phyloP scores from a whole-genome alignment of 2,329 filamentous ascomycete genomes.

The Pseudocercospora fuligena region DNA sequence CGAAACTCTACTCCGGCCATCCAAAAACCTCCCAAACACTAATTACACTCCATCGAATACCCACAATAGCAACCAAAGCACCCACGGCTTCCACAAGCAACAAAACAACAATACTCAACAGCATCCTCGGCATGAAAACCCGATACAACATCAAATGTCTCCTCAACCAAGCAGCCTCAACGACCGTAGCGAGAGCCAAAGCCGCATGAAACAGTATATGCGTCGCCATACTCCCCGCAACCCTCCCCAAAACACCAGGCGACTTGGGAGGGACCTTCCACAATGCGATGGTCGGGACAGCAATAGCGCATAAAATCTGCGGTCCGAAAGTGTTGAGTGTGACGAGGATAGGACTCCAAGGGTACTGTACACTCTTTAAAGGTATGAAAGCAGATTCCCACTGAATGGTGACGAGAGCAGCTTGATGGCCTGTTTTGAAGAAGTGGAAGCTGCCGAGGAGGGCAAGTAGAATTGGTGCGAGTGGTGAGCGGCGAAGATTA shows the following conservation, averaged over 20 bases:
- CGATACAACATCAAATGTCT: constrained; percentile 96
- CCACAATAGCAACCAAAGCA: constrained; percentile 72
- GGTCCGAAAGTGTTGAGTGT: constrained; percentile 86
- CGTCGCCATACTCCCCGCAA: constrained; percentile 72
- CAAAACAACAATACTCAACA: constrained; percentile 75
- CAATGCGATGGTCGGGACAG: constrained; percentile 78
- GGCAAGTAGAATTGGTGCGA: constrained; percentile 83
- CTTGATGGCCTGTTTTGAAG: constrained; percentile 98
- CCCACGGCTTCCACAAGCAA: constrained; percentile 77
- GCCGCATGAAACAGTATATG: constrained; percentile 84
- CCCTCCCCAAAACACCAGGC: constrained; percentile 65
- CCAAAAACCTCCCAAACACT: constrained; percentile 90
- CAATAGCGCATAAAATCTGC: constrained; percentile 79
- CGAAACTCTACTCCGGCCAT: constrained; percentile 53
- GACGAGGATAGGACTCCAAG: constrained; percentile 83
- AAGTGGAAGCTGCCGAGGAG: constrained; percentile 92
- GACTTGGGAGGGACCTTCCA: constrained; percentile 88
- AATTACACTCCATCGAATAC: constrained; percentile 74
- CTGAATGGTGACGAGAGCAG: constrained; percentile 82
- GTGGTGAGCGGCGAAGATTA: constrained; percentile 66
- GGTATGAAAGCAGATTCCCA: constrained; percentile 97
- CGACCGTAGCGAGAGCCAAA: constrained; percentile 81
- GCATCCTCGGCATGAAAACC: constrained; percentile 89
- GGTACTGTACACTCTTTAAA: constrained; percentile 79
- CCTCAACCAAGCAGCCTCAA: constrained; percentile 85